Conservation (phyloP, 768 basidiomycete species). For the Lactarius akahatsu region DNA sequence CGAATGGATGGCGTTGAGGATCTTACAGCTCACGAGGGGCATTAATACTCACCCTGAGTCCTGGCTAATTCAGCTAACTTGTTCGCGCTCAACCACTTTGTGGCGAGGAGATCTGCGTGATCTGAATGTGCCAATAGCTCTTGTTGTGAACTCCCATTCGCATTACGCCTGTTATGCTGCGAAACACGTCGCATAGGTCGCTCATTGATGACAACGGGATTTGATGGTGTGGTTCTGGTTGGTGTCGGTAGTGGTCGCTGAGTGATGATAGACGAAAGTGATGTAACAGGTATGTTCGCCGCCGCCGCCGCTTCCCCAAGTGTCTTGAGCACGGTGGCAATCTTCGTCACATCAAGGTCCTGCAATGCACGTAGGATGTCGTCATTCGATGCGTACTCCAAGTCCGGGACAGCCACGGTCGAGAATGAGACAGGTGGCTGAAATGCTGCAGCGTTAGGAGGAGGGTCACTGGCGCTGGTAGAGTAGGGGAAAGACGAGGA, state of each 20-base stretch:
- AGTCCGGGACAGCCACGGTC: constrained; percentile 35
- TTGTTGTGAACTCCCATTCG: neutral
- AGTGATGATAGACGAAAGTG: constrained; percentile 21
- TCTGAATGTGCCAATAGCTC: constrained; percentile 48
- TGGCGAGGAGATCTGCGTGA: constrained; percentile 69
- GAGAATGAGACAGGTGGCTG: constrained; percentile 37
- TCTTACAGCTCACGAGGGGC: neutral
- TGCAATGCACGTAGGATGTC: constrained; percentile 73
- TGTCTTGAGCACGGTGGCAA: constrained; percentile 63
- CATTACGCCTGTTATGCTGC: constrained; percentile 11
- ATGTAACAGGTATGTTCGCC: constrained; percentile 37
- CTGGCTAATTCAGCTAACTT: constrained; percentile 69
- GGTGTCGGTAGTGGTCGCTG: constrained; percentile 10
- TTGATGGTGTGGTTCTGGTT: constrained; percentile 1
- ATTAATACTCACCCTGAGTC: constrained; percentile 53
- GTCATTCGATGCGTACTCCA: constrained; percentile 59
- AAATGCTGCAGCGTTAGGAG: constrained; percentile 26
- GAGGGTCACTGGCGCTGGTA: constrained; percentile 7
- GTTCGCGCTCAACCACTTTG: constrained; percentile 71
- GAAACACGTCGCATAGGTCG: constrained; percentile 1
- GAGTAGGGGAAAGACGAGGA: constrained; percentile 22
- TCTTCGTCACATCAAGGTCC: constrained; percentile 68
- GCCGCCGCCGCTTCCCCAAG: constrained; percentile 57
- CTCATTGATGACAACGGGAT: neutral
- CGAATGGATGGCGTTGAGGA: constrained; percentile 10